Conservation (phyloP, 768 basidiomycete genomes). For the Saitozyma sp. region DNA sequence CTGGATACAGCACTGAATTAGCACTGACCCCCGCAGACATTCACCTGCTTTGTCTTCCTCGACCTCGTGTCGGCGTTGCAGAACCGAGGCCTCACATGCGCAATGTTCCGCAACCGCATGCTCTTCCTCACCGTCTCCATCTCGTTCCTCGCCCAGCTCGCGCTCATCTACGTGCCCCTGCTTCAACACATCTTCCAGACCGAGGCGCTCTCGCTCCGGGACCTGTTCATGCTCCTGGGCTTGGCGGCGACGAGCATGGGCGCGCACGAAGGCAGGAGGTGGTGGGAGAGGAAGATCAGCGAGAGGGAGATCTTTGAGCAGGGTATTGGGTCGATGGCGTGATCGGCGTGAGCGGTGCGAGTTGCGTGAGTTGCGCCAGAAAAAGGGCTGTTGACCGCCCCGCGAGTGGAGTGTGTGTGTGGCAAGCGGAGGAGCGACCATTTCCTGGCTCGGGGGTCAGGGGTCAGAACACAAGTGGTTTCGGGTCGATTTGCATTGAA, state of each 20-base stretch:
- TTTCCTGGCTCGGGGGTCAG: not conserved
- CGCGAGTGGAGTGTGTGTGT: not conserved
- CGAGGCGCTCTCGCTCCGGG: conserved; percentile 67
- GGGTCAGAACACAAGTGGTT: not conserved
- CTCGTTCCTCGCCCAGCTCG: conserved; percentile 80
- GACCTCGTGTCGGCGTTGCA: conserved; percentile 94
- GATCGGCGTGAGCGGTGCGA: too few species aligned
- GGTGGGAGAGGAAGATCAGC: conserved; percentile 66
- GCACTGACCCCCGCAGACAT: conserved; percentile 65
- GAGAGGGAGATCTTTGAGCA: conserved; percentile 32
- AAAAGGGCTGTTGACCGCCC: not conserved
- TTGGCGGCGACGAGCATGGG: conserved; percentile 67
- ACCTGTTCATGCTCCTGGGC: conserved; percentile 69
- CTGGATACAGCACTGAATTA: not conserved
- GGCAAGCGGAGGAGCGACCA: not conserved
- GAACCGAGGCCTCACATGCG: conserved; percentile 86
- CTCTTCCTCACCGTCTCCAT: conserved; percentile 80
- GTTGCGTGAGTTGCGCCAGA: not conserved
- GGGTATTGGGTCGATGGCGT: conserved; percentile 19
- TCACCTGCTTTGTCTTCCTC: conserved; percentile 94
- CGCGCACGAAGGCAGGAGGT: conserved; percentile 75
- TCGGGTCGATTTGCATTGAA: not conserved
- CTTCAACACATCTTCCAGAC: conserved; percentile 95
- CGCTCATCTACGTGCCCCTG: conserved; percentile 82
- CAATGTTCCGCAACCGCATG: conserved; percentile 76